phyloP scores from a whole-genome alignment of 208 protist genomes.

The Crithidia expoeki region DNA sequence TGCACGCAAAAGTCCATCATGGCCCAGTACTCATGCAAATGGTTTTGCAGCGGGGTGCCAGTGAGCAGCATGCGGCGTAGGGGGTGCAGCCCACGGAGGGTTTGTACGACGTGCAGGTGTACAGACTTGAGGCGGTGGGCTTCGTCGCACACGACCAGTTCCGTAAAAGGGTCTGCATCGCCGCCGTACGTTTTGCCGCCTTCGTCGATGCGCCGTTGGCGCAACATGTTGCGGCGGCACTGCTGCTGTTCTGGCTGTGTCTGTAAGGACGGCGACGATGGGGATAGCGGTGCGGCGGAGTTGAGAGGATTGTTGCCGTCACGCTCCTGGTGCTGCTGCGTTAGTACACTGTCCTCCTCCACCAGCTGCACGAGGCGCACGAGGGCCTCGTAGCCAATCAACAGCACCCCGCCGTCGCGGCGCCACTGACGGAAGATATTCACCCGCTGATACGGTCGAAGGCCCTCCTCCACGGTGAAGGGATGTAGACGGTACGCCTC shows the following conservation, averaged over 20 bases:
- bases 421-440: slow-evolving; percentile 54
- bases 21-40: slow-evolving; percentile 90
- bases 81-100: slow-evolving; percentile 72
- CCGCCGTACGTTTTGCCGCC: slow-evolving; percentile 38
- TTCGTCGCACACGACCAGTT: slow-evolving; percentile 93
- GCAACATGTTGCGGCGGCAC: slow-evolving; percentile 14
- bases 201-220: slow-evolving; percentile 30
- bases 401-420: slow-evolving; percentile 61
- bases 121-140: slow-evolving; percentile 91
- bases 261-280: slow-evolving; percentile 1
- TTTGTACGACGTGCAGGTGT: slow-evolving; percentile 71
- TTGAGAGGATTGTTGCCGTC: not conserved
- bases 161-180: slow-evolving; percentile 54
- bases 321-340: not conserved
- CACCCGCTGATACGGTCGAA: slow-evolving; percentile 28
- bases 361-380: slow-evolving; percentile 58
- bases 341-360: slow-evolving; percentile 28
- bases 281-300: not conserved
- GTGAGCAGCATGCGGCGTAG: slow-evolving; percentile 87
- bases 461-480: slow-evolving; percentile 19
- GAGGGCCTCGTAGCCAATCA: slow-evolving; percentile 82
- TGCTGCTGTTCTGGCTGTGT: not conserved
- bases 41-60: slow-evolving; percentile 94
- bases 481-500: slow-evolving; percentile 43
- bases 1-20: slow-evolving; percentile 91